Evolutionary conservation across 78 protist species (phyloP).

Genomic region (Anaeramoeba ignava): DNA sequence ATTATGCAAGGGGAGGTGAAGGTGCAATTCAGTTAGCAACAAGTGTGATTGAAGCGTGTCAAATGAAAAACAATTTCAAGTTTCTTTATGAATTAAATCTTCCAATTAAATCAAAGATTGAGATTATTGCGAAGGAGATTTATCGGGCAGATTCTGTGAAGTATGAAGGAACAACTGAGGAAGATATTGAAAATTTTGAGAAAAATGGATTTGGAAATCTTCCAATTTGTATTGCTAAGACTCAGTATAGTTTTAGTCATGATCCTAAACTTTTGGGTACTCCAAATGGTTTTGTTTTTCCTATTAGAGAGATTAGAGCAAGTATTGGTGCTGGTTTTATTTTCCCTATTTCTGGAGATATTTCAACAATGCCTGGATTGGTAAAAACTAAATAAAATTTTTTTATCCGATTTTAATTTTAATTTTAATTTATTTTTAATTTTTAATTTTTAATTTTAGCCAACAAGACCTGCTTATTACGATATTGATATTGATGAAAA

Average conservation of each 20-base stretch:
- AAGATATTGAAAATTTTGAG: slow-evolving; percentile 47
- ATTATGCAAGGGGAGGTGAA: slow-evolving; percentile 77
- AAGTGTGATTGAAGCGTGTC: slow-evolving; percentile 61
- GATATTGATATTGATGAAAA: slow-evolving; percentile 73
- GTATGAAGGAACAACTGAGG: slow-evolving; percentile 39
- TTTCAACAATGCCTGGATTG: slow-evolving; percentile 80
- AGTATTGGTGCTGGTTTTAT: slow-evolving; percentile 80
- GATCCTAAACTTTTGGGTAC: slow-evolving; percentile 71
- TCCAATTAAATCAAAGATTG: slow-evolving; percentile 62
- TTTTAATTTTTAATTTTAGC: too few species aligned
- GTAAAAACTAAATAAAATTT: too few species aligned
- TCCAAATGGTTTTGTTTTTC: slow-evolving; percentile 46
- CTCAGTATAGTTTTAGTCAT: slow-evolving; percentile 71
- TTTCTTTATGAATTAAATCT: slow-evolving; percentile 48
- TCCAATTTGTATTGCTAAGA: slow-evolving; percentile 95
- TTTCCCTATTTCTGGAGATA: slow-evolving; percentile 50
- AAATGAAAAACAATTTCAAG: slow-evolving; percentile 40
- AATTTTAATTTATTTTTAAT: too few species aligned
- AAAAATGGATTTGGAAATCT: slow-evolving; percentile 53
- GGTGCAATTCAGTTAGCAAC: slow-evolving; percentile 82
- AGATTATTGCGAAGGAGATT: slow-evolving; percentile 52
- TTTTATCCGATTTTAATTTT: too few species aligned
- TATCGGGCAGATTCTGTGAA: slow-evolving; percentile 81
- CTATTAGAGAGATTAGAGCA: slow-evolving; percentile 69
- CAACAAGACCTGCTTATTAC: slow-evolving; percentile 80